These are phyloP conservation scores for Aspergillus alliaceus DNA, from an alignment of 2,329 filamentous ascomycete genomes.

Conservation along the genomic window DNA sequence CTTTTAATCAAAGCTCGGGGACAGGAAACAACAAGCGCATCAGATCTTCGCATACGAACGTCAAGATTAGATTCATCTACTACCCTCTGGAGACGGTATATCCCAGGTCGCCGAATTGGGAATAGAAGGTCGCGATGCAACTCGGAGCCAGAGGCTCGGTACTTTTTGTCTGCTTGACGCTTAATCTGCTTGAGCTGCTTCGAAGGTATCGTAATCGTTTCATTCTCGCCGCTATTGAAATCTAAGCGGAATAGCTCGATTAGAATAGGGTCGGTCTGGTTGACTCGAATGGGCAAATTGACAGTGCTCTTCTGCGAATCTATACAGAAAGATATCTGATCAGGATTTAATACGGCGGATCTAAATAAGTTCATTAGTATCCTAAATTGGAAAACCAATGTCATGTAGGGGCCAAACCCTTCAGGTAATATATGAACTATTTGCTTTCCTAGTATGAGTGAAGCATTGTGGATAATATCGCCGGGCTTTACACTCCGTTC, in stretches of 20 bases:
- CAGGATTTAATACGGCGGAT: conserved; percentile 83
- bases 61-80: conserved; percentile 93
- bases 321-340: conserved; percentile 78
- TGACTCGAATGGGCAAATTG: conserved; percentile 82
- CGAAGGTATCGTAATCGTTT: conserved; percentile 72
- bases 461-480: conserved; percentile 85
- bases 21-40: conserved; percentile 82
- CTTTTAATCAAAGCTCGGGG: conserved; percentile 74
- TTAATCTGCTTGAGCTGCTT: conserved; percentile 75
- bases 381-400: not conserved
- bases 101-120: conserved; percentile 77
- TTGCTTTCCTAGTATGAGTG: conserved; percentile 91
- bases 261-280: conserved; percentile 83
- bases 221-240: conserved; percentile 75
- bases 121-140: conserved; percentile 69
- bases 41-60: conserved; percentile 72
- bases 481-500: conserved; percentile 88
- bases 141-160: conserved; percentile 49
- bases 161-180: conserved; percentile 64
- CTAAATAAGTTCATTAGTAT: conserved; percentile 48
- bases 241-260: conserved; percentile 89
- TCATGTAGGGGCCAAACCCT: conserved; percentile 57
- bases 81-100: conserved; percentile 82
- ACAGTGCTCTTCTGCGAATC: conserved; percentile 61
- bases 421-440: conserved; percentile 97